These are phyloP conservation scores for Tylopilus sp. DNA, from an alignment of 768 basidiomycete species.

Conservation along the genomic window DNA sequence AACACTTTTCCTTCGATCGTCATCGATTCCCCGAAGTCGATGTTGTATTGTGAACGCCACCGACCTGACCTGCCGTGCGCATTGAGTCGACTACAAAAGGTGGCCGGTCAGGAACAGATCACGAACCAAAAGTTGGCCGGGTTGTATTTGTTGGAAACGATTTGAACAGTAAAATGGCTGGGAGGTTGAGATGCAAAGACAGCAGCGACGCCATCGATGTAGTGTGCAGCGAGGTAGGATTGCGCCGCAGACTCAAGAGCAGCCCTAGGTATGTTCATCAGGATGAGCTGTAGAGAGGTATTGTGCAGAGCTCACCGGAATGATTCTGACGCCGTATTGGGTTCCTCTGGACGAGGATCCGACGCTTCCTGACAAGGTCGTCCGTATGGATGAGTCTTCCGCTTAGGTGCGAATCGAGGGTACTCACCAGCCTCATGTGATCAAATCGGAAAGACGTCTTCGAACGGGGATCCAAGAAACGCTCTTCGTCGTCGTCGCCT, in stretches of 20 bases:
- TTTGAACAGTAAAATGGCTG: constrained; percentile 61
- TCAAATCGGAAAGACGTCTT: constrained; percentile 80
- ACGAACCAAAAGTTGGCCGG: constrained; percentile 85
- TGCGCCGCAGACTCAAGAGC: constrained; percentile 67
- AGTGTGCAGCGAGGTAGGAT: constrained; percentile 78
- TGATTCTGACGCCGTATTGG: constrained; percentile 63
- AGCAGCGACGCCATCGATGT: constrained; percentile 70
- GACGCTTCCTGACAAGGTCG: constrained; percentile 61
- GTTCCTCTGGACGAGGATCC: constrained; percentile 61
- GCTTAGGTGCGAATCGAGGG: constrained; percentile 2
- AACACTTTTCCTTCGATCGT: constrained; percentile 69
- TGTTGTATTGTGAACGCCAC: constrained; percentile 85
- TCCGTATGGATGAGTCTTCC: neutral
- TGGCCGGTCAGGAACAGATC: neutral
- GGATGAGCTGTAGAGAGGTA: neutral
- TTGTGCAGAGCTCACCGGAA: constrained; percentile 54
- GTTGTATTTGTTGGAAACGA: constrained; percentile 97
- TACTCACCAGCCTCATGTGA: constrained; percentile 74
- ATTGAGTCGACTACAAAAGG: neutral
- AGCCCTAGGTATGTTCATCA: constrained; percentile 38
- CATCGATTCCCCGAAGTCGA: constrained; percentile 58
- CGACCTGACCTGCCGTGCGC: constrained; percentile 72
- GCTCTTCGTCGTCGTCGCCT: constrained; percentile 42
- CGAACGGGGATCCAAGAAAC: constrained; percentile 83
- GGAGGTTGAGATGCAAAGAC: constrained; percentile 57